Evolutionary conservation across 495 filamentous ascomycete genomes (phyloP).

Genomic region (Tetracladium setigerum): DNA sequence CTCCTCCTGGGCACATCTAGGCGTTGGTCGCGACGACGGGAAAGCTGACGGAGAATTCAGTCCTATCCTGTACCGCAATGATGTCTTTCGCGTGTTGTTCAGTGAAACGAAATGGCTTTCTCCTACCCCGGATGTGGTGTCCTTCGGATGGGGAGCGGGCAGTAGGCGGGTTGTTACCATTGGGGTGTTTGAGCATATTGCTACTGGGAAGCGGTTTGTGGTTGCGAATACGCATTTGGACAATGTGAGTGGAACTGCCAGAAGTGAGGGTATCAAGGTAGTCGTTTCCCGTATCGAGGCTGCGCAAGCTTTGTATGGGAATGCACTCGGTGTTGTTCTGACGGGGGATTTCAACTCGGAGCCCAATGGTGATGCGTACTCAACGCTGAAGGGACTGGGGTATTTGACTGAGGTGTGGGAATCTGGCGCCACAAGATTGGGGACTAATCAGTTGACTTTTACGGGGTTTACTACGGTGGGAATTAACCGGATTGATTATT

Average conservation of each 20-base stretch:
- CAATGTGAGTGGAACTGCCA: slow-evolving; percentile 44
- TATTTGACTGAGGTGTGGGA: slow-evolving; percentile 43
- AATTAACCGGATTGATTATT: slow-evolving; percentile 4
- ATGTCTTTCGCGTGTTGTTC: slow-evolving; percentile 26
- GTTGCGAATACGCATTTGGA: slow-evolving; percentile 64
- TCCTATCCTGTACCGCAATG: slow-evolving; percentile 54
- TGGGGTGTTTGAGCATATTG: slow-evolving; percentile 46
- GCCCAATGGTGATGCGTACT: slow-evolving; percentile 50
- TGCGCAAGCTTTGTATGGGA: no score
- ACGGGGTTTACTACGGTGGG: slow-evolving; percentile 49
- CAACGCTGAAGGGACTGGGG: slow-evolving; percentile 34
- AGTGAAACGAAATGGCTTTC: slow-evolving; percentile 58
- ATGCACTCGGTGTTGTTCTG: slow-evolving; percentile 40
- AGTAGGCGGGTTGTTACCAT: slow-evolving; percentile 54
- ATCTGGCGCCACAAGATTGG: slow-evolving; percentile 36
- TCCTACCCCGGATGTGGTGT: slow-evolving; percentile 50
- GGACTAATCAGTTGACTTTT: slow-evolving; percentile 49
- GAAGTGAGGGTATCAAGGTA: slow-evolving; percentile 44
- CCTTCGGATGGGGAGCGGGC: slow-evolving; percentile 58
- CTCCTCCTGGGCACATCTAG: slow-evolving; percentile 57
- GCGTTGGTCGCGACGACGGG: slow-evolving; percentile 72
- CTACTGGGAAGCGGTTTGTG: slow-evolving; percentile 37
- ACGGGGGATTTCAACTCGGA: slow-evolving; percentile 61
- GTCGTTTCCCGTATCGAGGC: slow-evolving; percentile 34
- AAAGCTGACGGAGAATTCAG: slow-evolving; percentile 62